These are phyloP conservation scores for Fusarium chuoi DNA, from an alignment of 2,329 filamentous ascomycete genomes.

Conservation along the genomic window DNA sequence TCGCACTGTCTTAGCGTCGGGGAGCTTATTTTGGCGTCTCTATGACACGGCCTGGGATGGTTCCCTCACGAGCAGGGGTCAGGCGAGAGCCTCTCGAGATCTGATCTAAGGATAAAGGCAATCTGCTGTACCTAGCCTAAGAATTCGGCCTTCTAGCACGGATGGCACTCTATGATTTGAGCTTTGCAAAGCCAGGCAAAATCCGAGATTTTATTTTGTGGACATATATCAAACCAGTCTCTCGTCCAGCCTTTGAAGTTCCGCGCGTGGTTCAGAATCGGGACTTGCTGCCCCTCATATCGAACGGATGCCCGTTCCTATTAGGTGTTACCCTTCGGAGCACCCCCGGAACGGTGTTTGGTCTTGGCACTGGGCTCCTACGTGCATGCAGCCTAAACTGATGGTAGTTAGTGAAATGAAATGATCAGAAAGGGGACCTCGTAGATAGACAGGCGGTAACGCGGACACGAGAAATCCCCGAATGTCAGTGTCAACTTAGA, in stretches of 20 bases:
- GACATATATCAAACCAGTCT: neutral
- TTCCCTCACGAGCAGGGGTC: neutral
- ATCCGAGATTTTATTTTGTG: neutral
- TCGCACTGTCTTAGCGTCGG: neutral
- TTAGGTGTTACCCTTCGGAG: conserved; percentile 2
- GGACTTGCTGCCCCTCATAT: neutral
- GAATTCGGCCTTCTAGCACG: neutral
- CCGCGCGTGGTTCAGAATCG: neutral
- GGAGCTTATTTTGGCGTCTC: neutral
- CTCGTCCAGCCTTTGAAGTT: neutral
- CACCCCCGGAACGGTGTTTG: neutral
- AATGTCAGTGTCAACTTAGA: neutral
- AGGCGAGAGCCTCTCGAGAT: neutral
- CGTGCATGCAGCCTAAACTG: neutral
- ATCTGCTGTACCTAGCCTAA: neutral
- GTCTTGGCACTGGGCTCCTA: neutral
- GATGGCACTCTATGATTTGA: neutral
- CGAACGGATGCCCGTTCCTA: neutral
- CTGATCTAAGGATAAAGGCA: neutral
- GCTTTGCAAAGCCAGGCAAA: neutral
- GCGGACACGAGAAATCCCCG: neutral
- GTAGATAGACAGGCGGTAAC: neutral
- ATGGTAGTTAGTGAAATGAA: neutral
- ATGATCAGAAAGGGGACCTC: neutral
- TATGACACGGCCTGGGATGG: neutral